Conservation (phyloP, 2,329 filamentous ascomycete species). For the Rhexocercosporidium sp. region DNA sequence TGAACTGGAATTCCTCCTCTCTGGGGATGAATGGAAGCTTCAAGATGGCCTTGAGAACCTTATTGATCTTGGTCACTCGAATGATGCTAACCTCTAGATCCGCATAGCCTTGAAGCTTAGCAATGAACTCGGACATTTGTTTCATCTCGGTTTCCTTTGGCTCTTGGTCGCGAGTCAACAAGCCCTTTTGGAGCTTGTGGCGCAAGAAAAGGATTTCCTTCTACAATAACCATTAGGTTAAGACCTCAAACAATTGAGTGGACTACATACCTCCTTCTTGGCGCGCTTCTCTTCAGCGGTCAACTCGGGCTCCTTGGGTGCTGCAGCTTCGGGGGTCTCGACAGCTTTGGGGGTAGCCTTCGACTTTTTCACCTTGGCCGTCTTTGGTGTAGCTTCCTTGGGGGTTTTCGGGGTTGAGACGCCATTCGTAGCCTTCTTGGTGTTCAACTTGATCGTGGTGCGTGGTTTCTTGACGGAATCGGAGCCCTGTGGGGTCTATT, state of each 20-base stretch:
- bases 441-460: slow-evolving; percentile 70
- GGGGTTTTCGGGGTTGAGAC: slow-evolving; percentile 63
- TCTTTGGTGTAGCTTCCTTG: slow-evolving; percentile 45
- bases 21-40: slow-evolving; percentile 82
- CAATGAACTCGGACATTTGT: slow-evolving; percentile 76
- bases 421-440: slow-evolving; percentile 28
- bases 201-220: slow-evolving; percentile 89
- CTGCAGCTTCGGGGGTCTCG: slow-evolving; percentile 57
- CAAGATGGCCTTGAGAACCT: slow-evolving; percentile 92
- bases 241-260: neutral
- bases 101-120: slow-evolving; percentile 78
- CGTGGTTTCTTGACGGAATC: slow-evolving; percentile 72
- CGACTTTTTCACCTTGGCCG: slow-evolving; percentile 52
- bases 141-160: slow-evolving; percentile 89
- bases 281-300: slow-evolving; percentile 61
- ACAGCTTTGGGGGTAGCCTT: slow-evolving; percentile 59
- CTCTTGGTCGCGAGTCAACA: slow-evolving; percentile 81
- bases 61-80: slow-evolving; percentile 94
- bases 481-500: slow-evolving; percentile 59
- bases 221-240: slow-evolving; percentile 50
- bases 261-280: slow-evolving; percentile 61
- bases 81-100: slow-evolving; percentile 92
- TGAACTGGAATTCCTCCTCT: slow-evolving; percentile 90
- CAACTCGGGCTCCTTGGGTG: slow-evolving; percentile 61
- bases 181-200: slow-evolving; percentile 93